phyloP scores from a whole-genome alignment of 768 basidiomycete genomes.

The Mrakia frigida region DNA sequence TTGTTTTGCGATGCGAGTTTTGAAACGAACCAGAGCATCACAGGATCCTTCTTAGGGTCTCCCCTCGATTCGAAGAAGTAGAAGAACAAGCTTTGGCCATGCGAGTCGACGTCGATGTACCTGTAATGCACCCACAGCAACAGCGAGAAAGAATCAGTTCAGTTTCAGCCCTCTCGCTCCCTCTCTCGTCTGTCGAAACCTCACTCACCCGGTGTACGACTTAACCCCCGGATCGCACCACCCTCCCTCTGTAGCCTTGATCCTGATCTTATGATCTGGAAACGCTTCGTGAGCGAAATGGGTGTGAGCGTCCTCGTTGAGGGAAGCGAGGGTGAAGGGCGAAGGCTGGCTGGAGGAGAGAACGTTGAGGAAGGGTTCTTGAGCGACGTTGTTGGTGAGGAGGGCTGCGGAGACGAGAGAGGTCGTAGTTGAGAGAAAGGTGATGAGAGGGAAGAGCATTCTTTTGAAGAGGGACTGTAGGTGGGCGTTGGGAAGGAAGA shows the following conservation, averaged over 20 bases:
- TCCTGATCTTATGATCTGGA: constrained; percentile 13
- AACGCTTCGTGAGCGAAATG: constrained; percentile 22
- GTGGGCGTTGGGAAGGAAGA: neutral
- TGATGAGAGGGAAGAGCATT: neutral
- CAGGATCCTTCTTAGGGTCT: constrained; percentile 29
- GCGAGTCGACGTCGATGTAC: constrained; percentile 34
- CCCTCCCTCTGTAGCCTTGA: constrained; percentile 23
- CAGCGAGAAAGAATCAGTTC: neutral
- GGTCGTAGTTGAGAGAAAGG: neutral
- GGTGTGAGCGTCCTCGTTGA: neutral
- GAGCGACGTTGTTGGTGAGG: neutral
- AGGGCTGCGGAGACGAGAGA: neutral
- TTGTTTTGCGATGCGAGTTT: too few species aligned
- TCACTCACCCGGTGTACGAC: constrained; percentile 3
- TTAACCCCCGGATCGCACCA: constrained; percentile 31
- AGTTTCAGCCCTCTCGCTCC: neutral
- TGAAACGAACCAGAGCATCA: constrained; percentile 30
- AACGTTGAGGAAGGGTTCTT: neutral
- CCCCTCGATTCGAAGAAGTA: constrained; percentile 34
- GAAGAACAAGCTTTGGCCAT: constrained; percentile 18
- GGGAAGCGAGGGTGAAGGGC: neutral
- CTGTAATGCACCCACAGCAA: neutral
- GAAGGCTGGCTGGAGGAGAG: neutral
- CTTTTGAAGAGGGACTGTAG: neutral
- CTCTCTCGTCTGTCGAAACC: neutral